Evolutionary conservation across 192 early-diverging fungal genomes (phyloP), one percentile per base, ranked within the genome.

Genomic region (Geranomyces variabilis): DNA sequence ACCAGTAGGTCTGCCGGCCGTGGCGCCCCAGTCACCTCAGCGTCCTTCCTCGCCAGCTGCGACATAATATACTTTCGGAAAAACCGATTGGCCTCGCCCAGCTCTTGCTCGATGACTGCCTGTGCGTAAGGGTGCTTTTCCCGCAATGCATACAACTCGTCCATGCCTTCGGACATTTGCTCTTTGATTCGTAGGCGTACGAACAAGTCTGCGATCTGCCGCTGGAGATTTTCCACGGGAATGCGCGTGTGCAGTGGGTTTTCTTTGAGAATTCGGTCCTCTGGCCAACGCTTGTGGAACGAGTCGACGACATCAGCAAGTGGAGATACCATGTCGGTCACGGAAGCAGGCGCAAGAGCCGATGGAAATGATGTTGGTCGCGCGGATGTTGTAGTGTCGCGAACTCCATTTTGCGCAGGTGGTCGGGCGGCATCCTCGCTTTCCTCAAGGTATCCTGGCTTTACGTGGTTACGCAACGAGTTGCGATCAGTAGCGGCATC

Each of bases 91-190:
- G 36, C 36, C 36, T 41, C 36, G 36, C 36, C 36, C 51, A 91
- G 70, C 53, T 87, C 80, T 30, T 80, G 79, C 71, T 88, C 86
- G 0, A 94, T 84, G 63, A 85, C 81, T 13, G 66, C 59, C 61
- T 91, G 85, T 45, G 82, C 80, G 34, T 86, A 79, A 31, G 91
- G 92, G 73, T 92, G 84, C 65, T 79, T 74, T 70, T 92, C 90
- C 67, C 89, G 88, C 75, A 93, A 90, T 62, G 86, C 81, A 75
- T 93, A 91, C 46, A 94, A 76, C 43, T 93, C 91, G 30, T 79
- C 36, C 59, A 94, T 91, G 41, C 89, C 92, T 75, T 87, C 81
- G 69, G 90, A 91, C 0, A 89, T 90, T 45, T 87, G 74, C 29
- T 90, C 87, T 48, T 88, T 77, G 24, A 82, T 83, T 26, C 86